Conservation (phyloP, 106 monocot species). For the Dioscorea dumetorum region DNA sequence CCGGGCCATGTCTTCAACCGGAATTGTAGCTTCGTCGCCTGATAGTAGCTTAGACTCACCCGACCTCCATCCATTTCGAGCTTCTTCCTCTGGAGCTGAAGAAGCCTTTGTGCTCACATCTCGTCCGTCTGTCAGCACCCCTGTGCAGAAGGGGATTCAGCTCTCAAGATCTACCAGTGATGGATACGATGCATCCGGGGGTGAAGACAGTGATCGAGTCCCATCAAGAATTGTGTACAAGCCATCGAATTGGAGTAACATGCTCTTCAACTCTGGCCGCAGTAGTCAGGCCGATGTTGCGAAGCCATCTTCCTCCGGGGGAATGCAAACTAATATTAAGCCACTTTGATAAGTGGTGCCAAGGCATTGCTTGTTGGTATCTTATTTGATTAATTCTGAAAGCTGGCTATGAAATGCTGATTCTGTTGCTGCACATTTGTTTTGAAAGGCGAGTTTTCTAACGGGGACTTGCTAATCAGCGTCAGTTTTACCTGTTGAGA, state of each 20-base stretch:
- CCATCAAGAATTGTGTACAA: conserved; percentile 41
- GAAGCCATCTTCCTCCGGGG: conserved; percentile 6
- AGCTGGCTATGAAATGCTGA: too few species aligned
- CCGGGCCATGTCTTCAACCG: conserved; percentile 20
- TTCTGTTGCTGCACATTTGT: too few species aligned
- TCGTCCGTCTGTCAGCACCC: conserved; percentile 9
- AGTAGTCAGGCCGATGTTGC: background rate
- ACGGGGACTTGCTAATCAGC: too few species aligned
- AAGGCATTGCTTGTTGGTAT: too few species aligned
- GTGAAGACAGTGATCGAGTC: conserved; percentile 49
- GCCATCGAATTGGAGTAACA: conserved; percentile 37
- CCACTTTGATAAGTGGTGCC: background rate
- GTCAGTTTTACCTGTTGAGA: too few species aligned
- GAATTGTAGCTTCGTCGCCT: conserved; percentile 28
- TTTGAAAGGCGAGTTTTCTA: too few species aligned
- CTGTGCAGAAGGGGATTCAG: conserved; percentile 17
- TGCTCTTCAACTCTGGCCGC: conserved; percentile 13
- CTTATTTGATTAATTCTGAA: too few species aligned
- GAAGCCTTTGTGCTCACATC: conserved; percentile 8
- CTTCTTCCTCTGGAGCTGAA: conserved; percentile 26
- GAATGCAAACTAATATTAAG: background rate
- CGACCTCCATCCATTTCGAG: conserved; percentile 24
- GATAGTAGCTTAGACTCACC: conserved; percentile 44
- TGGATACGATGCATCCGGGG: conserved; percentile 56
- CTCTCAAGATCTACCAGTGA: conserved; percentile 46